Percentiles rank a stretch among this genome's conserved stretches.
These are phyloP conservation scores for Tolypocladium inflatum DNA, from an alignment of 2,329 filamentous ascomycete genomes.

Conservation along the genomic window DNA sequence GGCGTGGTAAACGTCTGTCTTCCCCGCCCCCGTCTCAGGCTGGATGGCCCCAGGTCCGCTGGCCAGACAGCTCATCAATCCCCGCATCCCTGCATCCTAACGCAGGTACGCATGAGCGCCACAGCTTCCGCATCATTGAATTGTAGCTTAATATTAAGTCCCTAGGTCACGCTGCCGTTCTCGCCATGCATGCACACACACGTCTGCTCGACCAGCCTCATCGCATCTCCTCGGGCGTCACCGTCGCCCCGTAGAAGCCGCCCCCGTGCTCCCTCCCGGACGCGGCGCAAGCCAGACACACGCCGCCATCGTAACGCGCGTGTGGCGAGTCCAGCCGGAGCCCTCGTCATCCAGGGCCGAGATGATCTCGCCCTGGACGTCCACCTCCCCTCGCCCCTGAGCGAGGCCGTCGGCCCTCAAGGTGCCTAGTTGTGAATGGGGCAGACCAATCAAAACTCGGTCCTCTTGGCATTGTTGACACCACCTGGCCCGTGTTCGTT, in stretches of 20 bases:
- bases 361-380: slow-evolving; percentile 41
- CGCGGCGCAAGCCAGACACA: slow-evolving; percentile 45
- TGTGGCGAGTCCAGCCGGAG: slow-evolving; percentile 46
- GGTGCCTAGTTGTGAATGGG: neutral
- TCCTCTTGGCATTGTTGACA: too few relatives aligned
- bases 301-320: slow-evolving; percentile 49
- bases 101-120: too few relatives aligned
- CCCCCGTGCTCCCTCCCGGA: slow-evolving; percentile 32
- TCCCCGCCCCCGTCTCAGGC: too few relatives aligned
- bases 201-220: slow-evolving; percentile 9
- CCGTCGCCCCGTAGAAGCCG: slow-evolving; percentile 46
- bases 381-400: slow-evolving; percentile 22
- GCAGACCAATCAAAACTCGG: too few relatives aligned
- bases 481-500: too few relatives aligned
- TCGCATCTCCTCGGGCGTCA: slow-evolving; percentile 42
- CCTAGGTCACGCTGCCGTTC: neutral
- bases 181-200: neutral
- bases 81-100: too few relatives aligned
- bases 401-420: slow-evolving; percentile 10
- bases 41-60: too few relatives aligned
- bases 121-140: too few relatives aligned
- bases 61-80: too few relatives aligned
- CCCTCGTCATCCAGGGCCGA: slow-evolving; percentile 37
- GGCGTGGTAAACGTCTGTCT: too few relatives aligned
- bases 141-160: too few relatives aligned